Percentiles rank a stretch among this genome's conserved stretches.
phyloP scores from a whole-genome alignment of 2,329 filamentous ascomycete species.

The Alternaria panax region DNA sequence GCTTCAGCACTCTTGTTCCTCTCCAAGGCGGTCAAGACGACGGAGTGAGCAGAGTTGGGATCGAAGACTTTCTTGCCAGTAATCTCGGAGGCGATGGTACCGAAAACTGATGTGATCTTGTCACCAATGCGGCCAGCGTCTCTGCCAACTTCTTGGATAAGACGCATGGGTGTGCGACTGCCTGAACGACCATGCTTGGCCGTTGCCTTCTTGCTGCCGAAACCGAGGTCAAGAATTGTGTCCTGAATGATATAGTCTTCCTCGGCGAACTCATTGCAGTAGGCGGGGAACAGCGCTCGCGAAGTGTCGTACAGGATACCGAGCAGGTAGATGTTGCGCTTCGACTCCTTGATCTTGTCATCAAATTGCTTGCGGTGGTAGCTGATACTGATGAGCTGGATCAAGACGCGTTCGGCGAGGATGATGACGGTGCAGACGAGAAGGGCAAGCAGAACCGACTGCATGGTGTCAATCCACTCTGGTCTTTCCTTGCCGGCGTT shows the following conservation, averaged over 20 bases:
- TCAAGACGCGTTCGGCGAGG: slow-evolving; percentile 77
- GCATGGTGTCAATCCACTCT: slow-evolving; percentile 64
- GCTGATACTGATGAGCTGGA: slow-evolving; percentile 83
- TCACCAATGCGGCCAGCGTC: slow-evolving; percentile 79
- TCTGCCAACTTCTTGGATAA: slow-evolving; percentile 75
- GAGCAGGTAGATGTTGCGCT: slow-evolving; percentile 82
- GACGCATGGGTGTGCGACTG: slow-evolving; percentile 76
- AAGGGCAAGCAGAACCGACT: slow-evolving; percentile 70
- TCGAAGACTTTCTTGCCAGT: slow-evolving; percentile 97
- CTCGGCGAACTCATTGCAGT: slow-evolving; percentile 87
- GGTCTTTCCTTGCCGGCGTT: slow-evolving; percentile 18
- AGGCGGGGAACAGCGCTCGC: slow-evolving; percentile 85
- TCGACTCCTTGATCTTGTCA: slow-evolving; percentile 84
- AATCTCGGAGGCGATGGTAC: slow-evolving; percentile 91
- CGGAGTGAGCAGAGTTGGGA: slow-evolving; percentile 85
- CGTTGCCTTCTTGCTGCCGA: slow-evolving; percentile 64
- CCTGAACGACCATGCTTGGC: slow-evolving; percentile 61
- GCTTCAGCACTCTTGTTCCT: slow-evolving; percentile 85
- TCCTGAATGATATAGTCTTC: slow-evolving; percentile 94
- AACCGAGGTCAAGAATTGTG: slow-evolving; percentile 64
- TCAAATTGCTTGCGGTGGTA: slow-evolving; percentile 87
- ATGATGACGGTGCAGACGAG: slow-evolving; percentile 75
- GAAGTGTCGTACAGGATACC: slow-evolving; percentile 91
- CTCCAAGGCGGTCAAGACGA: slow-evolving; percentile 88
- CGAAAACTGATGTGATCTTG: slow-evolving; percentile 91